These are phyloP conservation scores for Plasmodium vinckei DNA, from an alignment of 169 alveolate genomes.

Conservation along the genomic window DNA sequence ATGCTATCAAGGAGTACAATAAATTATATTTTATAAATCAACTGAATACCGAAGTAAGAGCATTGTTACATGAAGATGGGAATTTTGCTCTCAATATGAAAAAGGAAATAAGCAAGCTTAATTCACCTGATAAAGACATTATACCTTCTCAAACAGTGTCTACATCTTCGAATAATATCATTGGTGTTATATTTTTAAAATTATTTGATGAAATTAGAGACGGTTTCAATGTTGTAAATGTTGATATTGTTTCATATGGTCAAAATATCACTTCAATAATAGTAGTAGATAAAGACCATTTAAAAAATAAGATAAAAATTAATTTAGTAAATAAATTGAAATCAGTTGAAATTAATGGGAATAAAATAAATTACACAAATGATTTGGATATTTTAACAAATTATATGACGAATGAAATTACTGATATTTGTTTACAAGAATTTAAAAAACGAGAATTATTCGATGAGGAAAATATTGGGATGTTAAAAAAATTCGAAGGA, in stretches of 20 bases:
- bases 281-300: slow-evolving; percentile 2
- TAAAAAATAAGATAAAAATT: neutral
- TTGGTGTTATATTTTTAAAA: slow-evolving; percentile 1
- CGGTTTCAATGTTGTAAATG: neutral
- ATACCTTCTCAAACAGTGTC: too few species aligned
- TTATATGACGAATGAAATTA: slow-evolving; percentile 15
- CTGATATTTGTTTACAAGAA: slow-evolving; percentile 1
- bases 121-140: neutral
- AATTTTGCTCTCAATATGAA: slow-evolving; percentile 2
- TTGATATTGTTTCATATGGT: neutral
- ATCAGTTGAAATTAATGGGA: slow-evolving; percentile 9
- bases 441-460: slow-evolving; percentile 9
- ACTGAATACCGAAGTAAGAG: slow-evolving; percentile 10
- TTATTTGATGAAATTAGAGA: slow-evolving; percentile 7
- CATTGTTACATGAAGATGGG: slow-evolving; percentile 1
- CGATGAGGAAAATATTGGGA: slow-evolving; percentile 36
- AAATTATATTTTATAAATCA: slow-evolving; percentile 13
- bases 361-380: slow-evolving; percentile 1
- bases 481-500: slow-evolving; percentile 43
- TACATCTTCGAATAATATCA: neutral
- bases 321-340: neutral
- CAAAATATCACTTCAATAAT: neutral
- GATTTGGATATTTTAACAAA: slow-evolving; percentile 2
- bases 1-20: slow-evolving; percentile 3
- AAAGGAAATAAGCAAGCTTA: neutral